A percentile compares a stretch with the other conserved stretches of the same genome.
Evolutionary conservation across 805 yeast species (phyloP).

Genomic region (Nakazawaea wyomingensis): DNA sequence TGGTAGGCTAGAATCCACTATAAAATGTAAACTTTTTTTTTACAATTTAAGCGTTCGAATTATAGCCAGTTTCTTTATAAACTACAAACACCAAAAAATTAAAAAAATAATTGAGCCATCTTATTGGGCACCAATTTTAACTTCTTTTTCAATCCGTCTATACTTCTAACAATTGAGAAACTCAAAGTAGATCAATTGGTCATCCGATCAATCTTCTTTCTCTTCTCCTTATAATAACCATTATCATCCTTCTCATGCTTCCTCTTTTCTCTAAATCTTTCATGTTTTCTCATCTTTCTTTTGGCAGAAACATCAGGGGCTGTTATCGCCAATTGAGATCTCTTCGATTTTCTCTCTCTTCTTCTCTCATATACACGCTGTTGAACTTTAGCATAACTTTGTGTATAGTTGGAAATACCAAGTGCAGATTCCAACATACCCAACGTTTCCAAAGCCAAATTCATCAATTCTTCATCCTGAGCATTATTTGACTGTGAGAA

Average conservation of each 20-base stretch:
- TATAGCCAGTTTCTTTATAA: too few species aligned
- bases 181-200: too few species aligned
- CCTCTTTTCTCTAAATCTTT: slow-evolving; percentile 70
- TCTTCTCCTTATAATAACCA: slow-evolving; percentile 68
- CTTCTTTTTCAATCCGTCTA: too few species aligned
- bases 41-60: too few species aligned
- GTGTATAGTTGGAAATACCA: slow-evolving; percentile 66
- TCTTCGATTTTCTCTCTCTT: slow-evolving; percentile 67
- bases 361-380: slow-evolving; percentile 56
- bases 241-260: slow-evolving; percentile 68
- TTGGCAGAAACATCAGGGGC: slow-evolving; percentile 82
- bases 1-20: too few species aligned
- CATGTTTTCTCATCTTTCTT: slow-evolving; percentile 73
- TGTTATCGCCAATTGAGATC: slow-evolving; percentile 68
- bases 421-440: slow-evolving; percentile 60
- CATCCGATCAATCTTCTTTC: slow-evolving; percentile 29
- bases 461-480: slow-evolving; percentile 41
- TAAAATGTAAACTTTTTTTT: too few species aligned
- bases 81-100: too few species aligned
- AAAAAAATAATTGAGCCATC: too few species aligned
- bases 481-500: slow-evolving; percentile 37
- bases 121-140: too few species aligned
- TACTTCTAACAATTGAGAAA: too few species aligned
- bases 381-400: slow-evolving; percentile 58
- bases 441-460: slow-evolving; percentile 59